These are phyloP conservation scores for Populus alba DNA, from an alignment of 345 rosid genomes.

Conservation along the genomic window DNA sequence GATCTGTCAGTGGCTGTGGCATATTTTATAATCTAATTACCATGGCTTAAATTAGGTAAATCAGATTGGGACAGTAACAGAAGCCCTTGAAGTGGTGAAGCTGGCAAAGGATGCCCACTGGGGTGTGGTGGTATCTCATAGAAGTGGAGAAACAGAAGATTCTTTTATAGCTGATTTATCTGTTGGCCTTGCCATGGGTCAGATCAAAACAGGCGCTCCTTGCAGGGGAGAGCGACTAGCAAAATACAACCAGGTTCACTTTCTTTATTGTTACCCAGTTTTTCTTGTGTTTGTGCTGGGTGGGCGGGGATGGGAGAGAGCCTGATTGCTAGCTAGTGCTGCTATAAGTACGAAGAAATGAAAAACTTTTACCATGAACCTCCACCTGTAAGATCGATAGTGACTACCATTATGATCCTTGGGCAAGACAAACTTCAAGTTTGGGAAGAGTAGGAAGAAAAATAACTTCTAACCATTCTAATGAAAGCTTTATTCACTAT, in stretches of 20 bases:
- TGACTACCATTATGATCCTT: too few species aligned
- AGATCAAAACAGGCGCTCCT: conserved; percentile 97
- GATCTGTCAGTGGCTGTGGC: background rate
- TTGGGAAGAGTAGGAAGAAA: background rate
- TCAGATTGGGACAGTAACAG: conserved; percentile 97
- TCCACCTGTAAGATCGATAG: too few species aligned
- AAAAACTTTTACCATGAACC: too few species aligned
- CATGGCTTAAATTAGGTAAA: conserved; percentile 53
- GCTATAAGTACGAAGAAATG: too few species aligned
- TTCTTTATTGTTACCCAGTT: conserved; percentile 6
- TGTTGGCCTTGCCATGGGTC: conserved; percentile 80
- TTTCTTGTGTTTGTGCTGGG: background rate
- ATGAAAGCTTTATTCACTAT: background rate
- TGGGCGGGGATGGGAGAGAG: background rate
- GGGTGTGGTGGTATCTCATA: conserved; percentile 87
- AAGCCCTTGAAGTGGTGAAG: conserved; percentile 90
- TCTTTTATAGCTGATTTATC: conserved; percentile 88
- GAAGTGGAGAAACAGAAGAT: conserved; percentile 93
- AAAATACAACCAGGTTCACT: conserved; percentile 87
- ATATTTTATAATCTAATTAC: background rate
- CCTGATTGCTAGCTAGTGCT: too few species aligned
- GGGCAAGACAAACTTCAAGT: too few species aligned
- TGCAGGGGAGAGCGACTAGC: conserved; percentile 92
- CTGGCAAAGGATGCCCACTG: conserved; percentile 86
- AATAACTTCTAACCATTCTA: background rate